Evolutionary conservation across 2,329 filamentous ascomycete genomes (phyloP).

Genomic region (Calonectria hongkongensis): DNA sequence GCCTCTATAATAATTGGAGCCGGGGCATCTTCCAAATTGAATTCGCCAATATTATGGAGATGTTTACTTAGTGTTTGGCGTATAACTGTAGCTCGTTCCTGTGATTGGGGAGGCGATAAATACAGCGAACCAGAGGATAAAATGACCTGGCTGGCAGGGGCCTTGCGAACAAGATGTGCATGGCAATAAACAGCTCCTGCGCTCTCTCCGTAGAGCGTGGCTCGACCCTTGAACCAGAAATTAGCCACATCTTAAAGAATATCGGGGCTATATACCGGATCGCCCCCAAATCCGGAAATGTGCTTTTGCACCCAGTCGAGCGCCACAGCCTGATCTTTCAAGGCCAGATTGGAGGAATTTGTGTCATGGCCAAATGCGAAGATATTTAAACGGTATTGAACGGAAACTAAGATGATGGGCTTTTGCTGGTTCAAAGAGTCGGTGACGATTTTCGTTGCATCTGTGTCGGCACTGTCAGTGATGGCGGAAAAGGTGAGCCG

Average conservation of each 20-base stretch:
- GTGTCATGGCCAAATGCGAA: slow-evolving; percentile 66
- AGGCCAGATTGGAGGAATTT: slow-evolving; percentile 60
- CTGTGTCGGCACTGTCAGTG: slow-evolving; percentile 44
- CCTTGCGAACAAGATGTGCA: slow-evolving; percentile 62
- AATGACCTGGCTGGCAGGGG: slow-evolving; percentile 60
- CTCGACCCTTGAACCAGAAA: slow-evolving; percentile 55
- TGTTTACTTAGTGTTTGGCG: slow-evolving; percentile 18
- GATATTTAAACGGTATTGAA: slow-evolving; percentile 53
- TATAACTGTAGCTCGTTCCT: slow-evolving; percentile 15
- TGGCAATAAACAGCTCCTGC: slow-evolving; percentile 67
- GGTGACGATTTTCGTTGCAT: slow-evolving; percentile 58
- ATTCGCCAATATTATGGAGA: slow-evolving; percentile 14
- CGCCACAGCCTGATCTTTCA: slow-evolving; percentile 59
- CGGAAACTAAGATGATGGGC: slow-evolving; percentile 44
- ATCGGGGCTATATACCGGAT: slow-evolving; percentile 42
- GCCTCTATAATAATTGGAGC: slow-evolving; percentile 57
- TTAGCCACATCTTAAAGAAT: neutral
- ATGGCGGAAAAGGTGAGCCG: neutral
- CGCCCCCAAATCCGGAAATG: slow-evolving; percentile 55
- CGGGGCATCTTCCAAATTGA: slow-evolving; percentile 23
- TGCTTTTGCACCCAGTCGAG: slow-evolving; percentile 56
- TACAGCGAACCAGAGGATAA: slow-evolving; percentile 65
- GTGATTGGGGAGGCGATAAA: slow-evolving; percentile 64
- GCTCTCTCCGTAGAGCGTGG: slow-evolving; percentile 67
- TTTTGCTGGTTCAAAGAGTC: slow-evolving; percentile 57